Conservation (phyloP, 805 yeast genomes). For the Pichia sporocuriosa region DNA sequence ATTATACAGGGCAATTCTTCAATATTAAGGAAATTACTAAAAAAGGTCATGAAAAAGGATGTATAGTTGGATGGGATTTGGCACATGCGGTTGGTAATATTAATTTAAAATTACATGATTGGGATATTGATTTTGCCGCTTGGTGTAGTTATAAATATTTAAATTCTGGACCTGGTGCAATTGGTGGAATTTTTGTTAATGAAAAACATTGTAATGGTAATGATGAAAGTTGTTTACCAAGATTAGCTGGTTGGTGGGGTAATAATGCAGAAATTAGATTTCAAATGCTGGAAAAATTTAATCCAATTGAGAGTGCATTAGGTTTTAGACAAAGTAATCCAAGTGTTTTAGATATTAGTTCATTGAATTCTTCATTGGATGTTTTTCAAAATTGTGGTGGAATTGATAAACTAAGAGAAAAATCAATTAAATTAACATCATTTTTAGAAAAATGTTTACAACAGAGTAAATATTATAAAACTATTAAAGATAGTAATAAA, state of each 20-base stretch:
- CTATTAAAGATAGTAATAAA: slow-evolving; percentile 19
- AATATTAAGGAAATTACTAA: slow-evolving; percentile 67
- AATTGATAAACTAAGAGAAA: slow-evolving; percentile 45
- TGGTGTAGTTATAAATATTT: slow-evolving; percentile 93
- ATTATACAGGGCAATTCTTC: slow-evolving; percentile 84
- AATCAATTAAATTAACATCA: slow-evolving; percentile 51
- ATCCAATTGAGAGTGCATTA: slow-evolving; percentile 78
- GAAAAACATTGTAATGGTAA: slow-evolving; percentile 33
- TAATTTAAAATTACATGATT: slow-evolving; percentile 66
- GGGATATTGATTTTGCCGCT: slow-evolving; percentile 89
- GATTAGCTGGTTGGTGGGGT: slow-evolving; percentile 98
- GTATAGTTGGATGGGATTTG: slow-evolving; percentile 85
- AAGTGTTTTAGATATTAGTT: slow-evolving; percentile 75
- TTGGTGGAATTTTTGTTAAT: slow-evolving; percentile 80
- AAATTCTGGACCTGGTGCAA: slow-evolving; percentile 91
- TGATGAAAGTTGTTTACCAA: slow-evolving; percentile 38
- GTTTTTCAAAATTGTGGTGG: slow-evolving; percentile 60
- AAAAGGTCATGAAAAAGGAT: slow-evolving; percentile 44
- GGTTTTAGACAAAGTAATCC: slow-evolving; percentile 91
- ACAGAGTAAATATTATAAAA: slow-evolving; percentile 40
- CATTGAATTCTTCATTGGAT: slow-evolving; percentile 61
- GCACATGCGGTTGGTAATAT: slow-evolving; percentile 95
- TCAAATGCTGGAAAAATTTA: slow-evolving; percentile 69
- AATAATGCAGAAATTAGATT: slow-evolving; percentile 65
- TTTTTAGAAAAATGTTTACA: slow-evolving; percentile 45